Conservation (phyloP, 2,329 filamentous ascomycete species). For the Pseudogymnoascus sp. region DNA sequence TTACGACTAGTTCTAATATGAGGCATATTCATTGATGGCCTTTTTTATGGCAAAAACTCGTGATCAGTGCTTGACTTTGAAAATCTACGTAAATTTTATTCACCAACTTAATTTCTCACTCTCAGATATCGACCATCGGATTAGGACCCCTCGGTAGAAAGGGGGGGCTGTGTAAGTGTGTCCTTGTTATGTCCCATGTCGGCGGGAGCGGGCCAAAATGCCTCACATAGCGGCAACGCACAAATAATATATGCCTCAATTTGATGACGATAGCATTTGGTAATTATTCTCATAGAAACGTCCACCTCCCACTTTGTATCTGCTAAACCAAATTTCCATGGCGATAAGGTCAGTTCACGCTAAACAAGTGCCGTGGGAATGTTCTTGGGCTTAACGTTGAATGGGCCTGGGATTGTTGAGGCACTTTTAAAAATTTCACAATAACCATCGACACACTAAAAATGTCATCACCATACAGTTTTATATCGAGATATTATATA, state of each 20-base stretch:
- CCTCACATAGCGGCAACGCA: background rate
- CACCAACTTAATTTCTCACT: background rate
- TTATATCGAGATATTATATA: background rate
- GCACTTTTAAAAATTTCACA: no score
- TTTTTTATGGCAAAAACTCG: background rate
- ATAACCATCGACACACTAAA: background rate
- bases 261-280: conserved; percentile 7
- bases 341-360: background rate
- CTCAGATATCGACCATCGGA: background rate
- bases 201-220: conserved; percentile 3
- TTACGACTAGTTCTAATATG: background rate
- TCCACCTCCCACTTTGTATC: background rate
- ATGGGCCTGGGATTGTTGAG: background rate
- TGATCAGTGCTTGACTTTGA: background rate
- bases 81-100: background rate
- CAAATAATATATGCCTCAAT: conserved; percentile 10
- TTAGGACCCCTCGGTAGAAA: background rate
- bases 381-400: background rate
- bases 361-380: background rate
- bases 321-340: background rate
- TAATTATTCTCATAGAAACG: background rate
- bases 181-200: background rate
- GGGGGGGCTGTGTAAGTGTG: background rate
- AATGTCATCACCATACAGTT: background rate
- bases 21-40: background rate